These are phyloP conservation scores for Leucocoprinus leucothites DNA, from an alignment of 768 basidiomycete genomes.

Conservation along the genomic window DNA sequence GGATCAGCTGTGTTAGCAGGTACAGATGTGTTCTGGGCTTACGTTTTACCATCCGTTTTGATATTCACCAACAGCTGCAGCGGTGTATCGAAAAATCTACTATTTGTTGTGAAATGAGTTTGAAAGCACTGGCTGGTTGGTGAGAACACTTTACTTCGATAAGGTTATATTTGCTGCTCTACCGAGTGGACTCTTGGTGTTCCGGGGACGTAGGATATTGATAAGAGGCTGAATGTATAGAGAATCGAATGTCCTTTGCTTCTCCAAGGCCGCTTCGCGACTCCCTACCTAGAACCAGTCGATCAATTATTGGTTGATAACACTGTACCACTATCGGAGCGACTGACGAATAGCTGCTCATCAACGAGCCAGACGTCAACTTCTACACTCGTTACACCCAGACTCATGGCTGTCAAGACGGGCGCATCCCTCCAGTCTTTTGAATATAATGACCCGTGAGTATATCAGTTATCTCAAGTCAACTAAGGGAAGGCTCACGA, in stretches of 20 bases:
- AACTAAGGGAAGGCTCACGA: conserved; percentile 28
- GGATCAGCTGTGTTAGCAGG: background rate
- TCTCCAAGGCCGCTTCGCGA: conserved; percentile 43
- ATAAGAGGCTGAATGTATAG: conserved; percentile 47
- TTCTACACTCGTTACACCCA: conserved; percentile 49
- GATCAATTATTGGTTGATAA: no score
- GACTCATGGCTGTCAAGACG: conserved; percentile 43
- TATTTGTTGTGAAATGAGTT: conserved; percentile 19
- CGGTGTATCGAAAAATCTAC: conserved; percentile 48
- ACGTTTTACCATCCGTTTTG: conserved; percentile 49
- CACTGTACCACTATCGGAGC: no score
- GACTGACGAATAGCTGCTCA: conserved; percentile 38
- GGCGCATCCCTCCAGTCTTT: conserved; percentile 59
- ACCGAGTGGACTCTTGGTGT: conserved; percentile 39
- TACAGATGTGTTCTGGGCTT: conserved; percentile 14
- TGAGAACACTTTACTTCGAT: conserved; percentile 32
- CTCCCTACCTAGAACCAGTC: conserved; percentile 37
- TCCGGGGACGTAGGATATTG: conserved; percentile 35
- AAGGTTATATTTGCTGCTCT: conserved; percentile 27
- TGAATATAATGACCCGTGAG: background rate
- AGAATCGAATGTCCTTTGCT: conserved; percentile 42
- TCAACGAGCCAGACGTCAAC: conserved; percentile 50
- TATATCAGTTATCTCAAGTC: background rate
- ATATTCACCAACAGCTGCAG: conserved; percentile 51
- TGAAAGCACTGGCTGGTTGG: background rate